Evolutionary conservation across 2,329 filamentous ascomycete species (phyloP), one percentile per base, ranked within the genome.

Genomic region (Penicillium frequentans): DNA sequence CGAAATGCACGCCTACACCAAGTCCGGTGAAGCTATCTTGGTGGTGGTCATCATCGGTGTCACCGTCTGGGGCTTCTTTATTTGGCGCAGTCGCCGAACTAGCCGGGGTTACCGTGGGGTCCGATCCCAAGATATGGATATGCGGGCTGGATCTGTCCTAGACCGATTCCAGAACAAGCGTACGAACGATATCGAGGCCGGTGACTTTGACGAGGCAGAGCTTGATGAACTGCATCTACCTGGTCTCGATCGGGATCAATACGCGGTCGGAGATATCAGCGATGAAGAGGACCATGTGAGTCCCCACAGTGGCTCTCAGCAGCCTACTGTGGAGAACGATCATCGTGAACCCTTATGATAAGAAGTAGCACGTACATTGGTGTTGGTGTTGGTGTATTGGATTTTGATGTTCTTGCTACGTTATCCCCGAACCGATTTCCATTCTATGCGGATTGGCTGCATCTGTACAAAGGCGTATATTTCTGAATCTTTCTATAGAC

Each of bases 1-100:
- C 19, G 90, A 93, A 68, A 96, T 92, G 90, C 85, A 88, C 51
- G 93, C 93, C 0, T 97, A 97, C 75, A 89, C 89, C 70, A 88
- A 90, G 67, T 95, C 90, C 3, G 92, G 93, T 50, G 91, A 96
- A 75, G 85, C 93, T 7, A 91, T 92, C 2, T 82, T 97, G 2
- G 86, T 93, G 16, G 85, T 97, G 49, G 90, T 96, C 19, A 80
- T 88, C 51, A 84, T 95, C 57, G 87, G 86, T 1, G 90, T 90
- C 1, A 79, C 77, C 5, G 78, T 84, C 13, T 96, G 91, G 88
- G 90, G 88, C n/a, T 90, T 86, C 69, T 84, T 86, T 64, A 79
- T 87, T 61, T 86, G 82, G 80, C 80, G 83, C 50, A 81, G 79
- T 60, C 80, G 85, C 43, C 77, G 80, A 52, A 72, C 71, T 49